Conservation (phyloP, 2,329 filamentous ascomycete genomes). For the Talaromyces sp. region DNA sequence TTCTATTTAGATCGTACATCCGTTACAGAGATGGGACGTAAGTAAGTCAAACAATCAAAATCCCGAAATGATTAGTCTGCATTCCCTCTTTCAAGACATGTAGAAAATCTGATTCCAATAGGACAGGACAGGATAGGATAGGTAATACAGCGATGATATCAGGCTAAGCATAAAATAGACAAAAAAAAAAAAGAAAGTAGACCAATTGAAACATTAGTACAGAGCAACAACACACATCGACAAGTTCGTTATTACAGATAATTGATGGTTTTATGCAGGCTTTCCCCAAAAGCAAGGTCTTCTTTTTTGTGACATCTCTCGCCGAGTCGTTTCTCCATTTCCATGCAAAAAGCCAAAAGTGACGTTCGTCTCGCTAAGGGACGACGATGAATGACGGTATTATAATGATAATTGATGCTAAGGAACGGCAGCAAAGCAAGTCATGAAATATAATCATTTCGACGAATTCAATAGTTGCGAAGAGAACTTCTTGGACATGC, state of each 20-base stretch:
- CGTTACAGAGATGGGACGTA: too few relatives aligned
- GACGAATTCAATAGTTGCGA: slow-evolving; percentile 3
- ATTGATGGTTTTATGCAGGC: not conserved
- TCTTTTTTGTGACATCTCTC: not conserved
- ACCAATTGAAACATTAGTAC: not conserved
- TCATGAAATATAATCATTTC: not conserved
- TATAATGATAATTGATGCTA: not conserved
- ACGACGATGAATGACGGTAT: not conserved
- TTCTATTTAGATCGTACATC: too few relatives aligned
- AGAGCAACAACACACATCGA: not conserved
- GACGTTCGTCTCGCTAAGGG: not conserved
- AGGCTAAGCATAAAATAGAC: not conserved
- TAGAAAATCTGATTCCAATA: not conserved
- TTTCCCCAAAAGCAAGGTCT: not conserved
- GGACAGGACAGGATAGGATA: not conserved
- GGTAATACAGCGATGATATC: not conserved
- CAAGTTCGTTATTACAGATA: not conserved
- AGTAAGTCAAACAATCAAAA: too few relatives aligned
- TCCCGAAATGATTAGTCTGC: not conserved
- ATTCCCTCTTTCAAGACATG: not conserved
- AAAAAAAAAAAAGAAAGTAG: too few relatives aligned
- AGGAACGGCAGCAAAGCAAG: not conserved
- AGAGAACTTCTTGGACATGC: slow-evolving; percentile 34
- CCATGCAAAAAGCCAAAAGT: too few relatives aligned
- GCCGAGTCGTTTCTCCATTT: not conserved